A percentile compares a stretch with the other conserved stretches of the same genome.
Evolutionary conservation across 441 rosid species (phyloP).

Genomic region (Erodium texanum): DNA sequence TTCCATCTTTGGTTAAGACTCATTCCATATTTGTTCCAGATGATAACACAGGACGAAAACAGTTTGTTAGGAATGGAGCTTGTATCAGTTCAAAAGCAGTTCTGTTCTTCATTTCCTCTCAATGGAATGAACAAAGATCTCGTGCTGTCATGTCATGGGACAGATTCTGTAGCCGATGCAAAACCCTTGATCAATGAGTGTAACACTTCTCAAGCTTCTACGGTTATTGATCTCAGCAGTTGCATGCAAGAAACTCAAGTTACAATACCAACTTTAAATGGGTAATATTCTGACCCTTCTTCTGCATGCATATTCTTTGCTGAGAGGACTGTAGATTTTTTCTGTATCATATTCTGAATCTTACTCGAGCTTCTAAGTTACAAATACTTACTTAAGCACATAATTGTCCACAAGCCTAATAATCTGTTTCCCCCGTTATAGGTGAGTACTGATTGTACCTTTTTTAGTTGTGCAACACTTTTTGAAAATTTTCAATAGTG

Average conservation of each 20-base stretch:
- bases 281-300: slow-evolving; percentile 35
- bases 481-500: background rate
- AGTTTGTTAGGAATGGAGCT: slow-evolving; percentile 43
- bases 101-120: slow-evolving; percentile 43
- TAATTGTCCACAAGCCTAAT: background rate
- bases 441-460: background rate
- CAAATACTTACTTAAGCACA: background rate
- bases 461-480: background rate
- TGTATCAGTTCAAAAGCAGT: slow-evolving; percentile 46
- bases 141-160: slow-evolving; percentile 16
- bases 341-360: background rate
- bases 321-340: background rate
- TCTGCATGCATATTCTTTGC: slow-evolving; percentile 2
- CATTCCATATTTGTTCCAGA: slow-evolving; percentile 36
- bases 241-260: slow-evolving; percentile 61
- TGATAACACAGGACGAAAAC: slow-evolving; percentile 45
- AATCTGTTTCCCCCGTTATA: too few species aligned
- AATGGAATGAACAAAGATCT: slow-evolving; percentile 23
- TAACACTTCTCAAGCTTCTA: slow-evolving; percentile 36
- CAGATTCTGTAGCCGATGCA: slow-evolving; percentile 15
- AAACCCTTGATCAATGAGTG: slow-evolving; percentile 24
- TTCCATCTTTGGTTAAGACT: slow-evolving; percentile 4
- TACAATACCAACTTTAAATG: slow-evolving; percentile 83
- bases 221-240: slow-evolving; percentile 57
- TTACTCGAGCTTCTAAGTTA: background rate